Evolutionary conservation across 345 rosid species (phyloP).

Genomic region (Pugionium dolabratum): DNA sequence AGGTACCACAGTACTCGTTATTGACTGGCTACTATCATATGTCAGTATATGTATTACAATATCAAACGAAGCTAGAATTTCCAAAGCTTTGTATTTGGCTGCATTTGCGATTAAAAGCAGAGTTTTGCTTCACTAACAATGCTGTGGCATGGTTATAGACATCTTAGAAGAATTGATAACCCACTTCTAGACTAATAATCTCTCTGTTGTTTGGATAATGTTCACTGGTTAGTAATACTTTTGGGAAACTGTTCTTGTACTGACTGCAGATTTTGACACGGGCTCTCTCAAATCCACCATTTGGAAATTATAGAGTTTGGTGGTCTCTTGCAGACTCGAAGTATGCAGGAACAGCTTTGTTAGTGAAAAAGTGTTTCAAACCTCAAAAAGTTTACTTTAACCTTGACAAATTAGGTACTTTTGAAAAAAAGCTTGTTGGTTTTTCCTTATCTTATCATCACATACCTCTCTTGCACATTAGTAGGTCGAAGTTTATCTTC

Average conservation of each 20-base stretch:
- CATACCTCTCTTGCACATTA: background rate
- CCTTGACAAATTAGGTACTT: conserved; percentile 70
- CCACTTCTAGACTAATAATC: no score
- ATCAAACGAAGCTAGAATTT: background rate
- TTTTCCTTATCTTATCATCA: conserved; percentile 23
- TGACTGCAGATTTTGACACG: conserved; percentile 64
- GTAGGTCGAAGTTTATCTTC: no score
- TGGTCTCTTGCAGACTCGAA: conserved; percentile 97
- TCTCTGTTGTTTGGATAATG: no score
- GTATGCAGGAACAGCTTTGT: conserved; percentile 95
- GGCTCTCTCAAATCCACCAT: conserved; percentile 79
- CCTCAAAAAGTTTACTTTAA: conserved; percentile 68
- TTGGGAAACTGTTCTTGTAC: background rate
- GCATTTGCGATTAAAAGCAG: conserved; percentile 8
- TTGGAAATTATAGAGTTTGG: conserved; percentile 75
- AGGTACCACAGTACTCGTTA: conserved; percentile 56
- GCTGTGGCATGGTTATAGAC: no score
- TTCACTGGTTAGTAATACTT: no score
- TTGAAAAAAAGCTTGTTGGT: background rate
- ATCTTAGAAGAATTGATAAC: no score
- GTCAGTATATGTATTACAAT: no score
- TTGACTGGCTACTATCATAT: no score
- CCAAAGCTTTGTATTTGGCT: conserved; percentile 6
- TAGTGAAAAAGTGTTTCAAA: conserved; percentile 74
- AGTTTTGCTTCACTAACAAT: no score